Percentiles rank a stretch among this genome's conserved stretches.
Conservation (phyloP, 1,139 yeast genomes). For the Maudiozyma humilis region DNA sequence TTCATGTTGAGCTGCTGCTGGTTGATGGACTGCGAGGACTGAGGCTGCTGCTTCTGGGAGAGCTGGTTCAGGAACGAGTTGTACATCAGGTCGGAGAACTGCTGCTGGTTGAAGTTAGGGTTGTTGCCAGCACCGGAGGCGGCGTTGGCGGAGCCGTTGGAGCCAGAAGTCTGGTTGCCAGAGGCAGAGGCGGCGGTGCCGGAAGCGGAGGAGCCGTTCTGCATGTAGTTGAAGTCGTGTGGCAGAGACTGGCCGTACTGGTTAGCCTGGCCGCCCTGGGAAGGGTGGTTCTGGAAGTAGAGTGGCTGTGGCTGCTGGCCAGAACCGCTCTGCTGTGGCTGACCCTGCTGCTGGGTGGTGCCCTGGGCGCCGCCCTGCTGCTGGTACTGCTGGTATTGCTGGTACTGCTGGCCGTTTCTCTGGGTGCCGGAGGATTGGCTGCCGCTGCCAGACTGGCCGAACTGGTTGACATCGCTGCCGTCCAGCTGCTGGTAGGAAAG, state of each 20-base stretch:
- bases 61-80: slow-evolving; percentile 24
- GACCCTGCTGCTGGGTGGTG: slow-evolving; percentile 8
- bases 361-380: slow-evolving; percentile 8
- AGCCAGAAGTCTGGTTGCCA: not conserved
- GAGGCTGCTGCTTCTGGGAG: slow-evolving; percentile 21
- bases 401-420: slow-evolving; percentile 7
- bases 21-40: slow-evolving; percentile 10
- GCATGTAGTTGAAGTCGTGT: slow-evolving; percentile 17
- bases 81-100: slow-evolving; percentile 26
- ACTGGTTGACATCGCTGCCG: slow-evolving; percentile 6
- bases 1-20: slow-evolving; percentile 9
- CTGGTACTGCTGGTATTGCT: slow-evolving; percentile 10
- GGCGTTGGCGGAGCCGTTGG: not conserved
- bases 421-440: slow-evolving; percentile 11
- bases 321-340: slow-evolving; percentile 8
- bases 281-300: slow-evolving; percentile 4
- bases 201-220: slow-evolving; percentile 9
- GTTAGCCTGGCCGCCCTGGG: slow-evolving; percentile 5
- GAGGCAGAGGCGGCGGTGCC: not conserved
- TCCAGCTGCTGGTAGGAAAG: slow-evolving; percentile 18
- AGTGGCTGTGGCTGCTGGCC: slow-evolving; percentile 10
- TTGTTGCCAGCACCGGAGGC: not conserved
- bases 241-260: slow-evolving; percentile 9
- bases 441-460: not conserved
- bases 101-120: slow-evolving; percentile 19